Evolutionary conservation across 2,329 filamentous ascomycete species (phyloP), one percentile per base, ranked within the genome.

Genomic region (Penicillium aurantiogriseum): DNA sequence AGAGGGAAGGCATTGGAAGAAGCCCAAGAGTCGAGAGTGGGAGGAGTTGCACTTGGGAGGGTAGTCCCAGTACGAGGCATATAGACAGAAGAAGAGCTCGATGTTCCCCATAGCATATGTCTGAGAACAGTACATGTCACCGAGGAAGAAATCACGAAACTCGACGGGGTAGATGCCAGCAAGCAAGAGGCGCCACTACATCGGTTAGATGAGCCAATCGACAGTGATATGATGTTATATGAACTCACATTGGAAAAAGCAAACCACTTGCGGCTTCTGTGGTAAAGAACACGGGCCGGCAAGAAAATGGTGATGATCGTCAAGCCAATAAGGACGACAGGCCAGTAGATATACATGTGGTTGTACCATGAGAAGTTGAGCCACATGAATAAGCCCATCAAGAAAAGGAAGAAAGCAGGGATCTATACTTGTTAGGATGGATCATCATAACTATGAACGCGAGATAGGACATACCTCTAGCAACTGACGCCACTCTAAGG

Each of bases 121-220:
- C 55, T 96, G 81, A 3, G 94, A 97, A 75, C 93, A 97, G 74
- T 96, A 96, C 81, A 97, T 97, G 72, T 99, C 94, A 51, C 94
- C 94, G 0, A 97, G 83, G 75, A 97, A 97, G 77, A 99, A 97
- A 75, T 99, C 94, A 57, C 92, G 86, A 73, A 97, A 99, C 72
- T 97, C 93, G 49, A 99, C 94, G 1, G 91, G 91, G 69, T 95
- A 97, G 21, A 96, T 73, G 4, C 92, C 92, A 15, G 93, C 91
- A 48, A 93, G 83, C 52, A 95, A 78, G 19, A 97, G 80, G 59
- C 94, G 90, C 84, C 90, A 95, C 88, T 94, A 62, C 9, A 39
- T 11, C 13, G 31, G 58, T 72, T 9, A 70, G 64, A 36, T 46
- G 27, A 10, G 38, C 8, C 36, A 3, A 33, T 56, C 11, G 7